Base-by-base conservation (phyloP, 2,329 filamentous ascomycete species). In the Zasmidium angulare region DNA sequence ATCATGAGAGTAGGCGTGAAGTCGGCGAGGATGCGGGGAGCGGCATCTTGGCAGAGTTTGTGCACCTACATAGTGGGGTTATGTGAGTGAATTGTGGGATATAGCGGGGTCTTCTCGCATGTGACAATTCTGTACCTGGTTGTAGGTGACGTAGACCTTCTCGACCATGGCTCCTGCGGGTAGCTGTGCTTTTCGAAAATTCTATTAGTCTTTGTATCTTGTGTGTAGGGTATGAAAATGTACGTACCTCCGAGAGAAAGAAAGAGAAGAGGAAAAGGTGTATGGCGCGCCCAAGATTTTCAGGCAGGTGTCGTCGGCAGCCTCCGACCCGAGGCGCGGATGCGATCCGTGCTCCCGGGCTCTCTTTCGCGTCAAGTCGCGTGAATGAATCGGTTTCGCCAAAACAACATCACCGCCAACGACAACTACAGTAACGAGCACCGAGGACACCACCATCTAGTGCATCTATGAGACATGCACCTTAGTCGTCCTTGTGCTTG, bases 1-100 rank as follows among this genome's bases (percentile, higher is more conserved):
- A 99, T 96, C 84, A 99, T 96, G 69, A 99, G 89, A 77, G 96
- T 91, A 43, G 95, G 95, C 75, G 91, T 84, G 83, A 96, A 92
- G 17, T 90, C 86, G 74, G 87, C 81, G 70, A 99, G 87, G 75
- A 98, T 96, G 69, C 82, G 81, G 65, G 86, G 83, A 43, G 93
- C 95, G 19, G 91, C 87, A 74, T 89, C 83, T 79, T 97, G 90
- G 83, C 95, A 99, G 74, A 98, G 86, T 79, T 96, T 96, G 86
- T 99, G 95, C 73, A 99, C 89, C 93, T 98, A 29, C 46, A 55
- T 4, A 29, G 26, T 50, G 46, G 23, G 53, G 29, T 23, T n/a
- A 19, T 46, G 22, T 48, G 23, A 21, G 36, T 43, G 36, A 43
- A 11, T 43, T 10, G 21, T 26, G 21, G 22, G 17, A 12, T n/a